phyloP scores from a whole-genome alignment of 768 basidiomycete genomes.

The Antrodiella citrinella region DNA sequence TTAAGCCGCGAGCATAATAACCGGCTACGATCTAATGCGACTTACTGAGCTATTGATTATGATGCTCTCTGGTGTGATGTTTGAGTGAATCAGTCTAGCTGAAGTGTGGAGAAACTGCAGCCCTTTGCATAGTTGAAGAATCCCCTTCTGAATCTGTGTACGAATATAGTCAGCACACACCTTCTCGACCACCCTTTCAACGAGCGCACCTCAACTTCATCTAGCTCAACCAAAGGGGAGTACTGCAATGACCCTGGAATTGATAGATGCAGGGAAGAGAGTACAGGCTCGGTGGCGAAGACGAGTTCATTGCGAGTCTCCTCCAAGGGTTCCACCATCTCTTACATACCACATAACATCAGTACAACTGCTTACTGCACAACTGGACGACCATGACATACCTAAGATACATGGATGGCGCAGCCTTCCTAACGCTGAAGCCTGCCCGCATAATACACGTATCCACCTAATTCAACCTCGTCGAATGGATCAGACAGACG shows the following conservation, averaged over 20 bases:
- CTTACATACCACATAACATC: conserved; percentile 44
- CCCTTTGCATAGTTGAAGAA: conserved; percentile 87
- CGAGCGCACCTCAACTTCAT: conserved; percentile 82
- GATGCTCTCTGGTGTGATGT: conserved; percentile 80
- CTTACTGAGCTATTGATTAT: conserved; percentile 83
- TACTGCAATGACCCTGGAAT: conserved; percentile 56
- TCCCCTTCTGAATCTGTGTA: conserved; percentile 86
- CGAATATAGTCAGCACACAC: not conserved
- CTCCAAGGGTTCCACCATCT: conserved; percentile 96
- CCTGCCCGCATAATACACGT: conserved; percentile 35
- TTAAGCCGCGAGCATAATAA: not conserved
- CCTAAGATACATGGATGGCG: conserved; percentile 92
- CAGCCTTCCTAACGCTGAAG: conserved; percentile 72
- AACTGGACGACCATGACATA: conserved; percentile 29
- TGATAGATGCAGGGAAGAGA: conserved; percentile 74
- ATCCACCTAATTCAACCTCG: not conserved
- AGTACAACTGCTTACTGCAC: not conserved
- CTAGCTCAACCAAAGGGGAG: conserved; percentile 67
- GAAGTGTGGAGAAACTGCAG: conserved; percentile 87
- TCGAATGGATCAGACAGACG: conserved; percentile 12
- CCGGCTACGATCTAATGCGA: conserved; percentile 4
- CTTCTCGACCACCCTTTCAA: not conserved
- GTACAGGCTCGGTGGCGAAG: conserved; percentile 88
- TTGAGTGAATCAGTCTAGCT: conserved; percentile 87
- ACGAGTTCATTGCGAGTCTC: conserved; percentile 84